phyloP scores from a whole-genome alignment of 176 grass and related monocot species.

The Musa troglodytarum region DNA sequence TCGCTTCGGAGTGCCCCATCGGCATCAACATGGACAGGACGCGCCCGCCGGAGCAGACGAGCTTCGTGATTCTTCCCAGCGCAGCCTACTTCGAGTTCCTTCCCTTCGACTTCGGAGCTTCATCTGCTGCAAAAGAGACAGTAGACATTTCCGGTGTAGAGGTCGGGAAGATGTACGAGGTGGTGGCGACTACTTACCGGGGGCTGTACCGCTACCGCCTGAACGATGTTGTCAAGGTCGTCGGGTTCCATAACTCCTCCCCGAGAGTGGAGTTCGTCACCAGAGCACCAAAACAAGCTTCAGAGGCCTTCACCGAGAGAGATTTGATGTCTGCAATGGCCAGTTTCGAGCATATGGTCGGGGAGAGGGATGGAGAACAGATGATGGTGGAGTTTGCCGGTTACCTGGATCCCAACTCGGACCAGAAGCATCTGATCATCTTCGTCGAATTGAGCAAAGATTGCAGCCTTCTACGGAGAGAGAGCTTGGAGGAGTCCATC shows the following conservation, averaged over 20 bases:
- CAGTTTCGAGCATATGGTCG: conserved; percentile 19
- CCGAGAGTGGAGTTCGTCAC: conserved; percentile 22
- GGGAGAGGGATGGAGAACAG: not conserved
- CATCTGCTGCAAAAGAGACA: not conserved
- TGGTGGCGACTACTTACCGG: conserved; percentile 26
- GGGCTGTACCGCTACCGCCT: conserved; percentile 26
- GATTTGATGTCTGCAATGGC: conserved; percentile 25
- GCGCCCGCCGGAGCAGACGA: conserved; percentile 11
- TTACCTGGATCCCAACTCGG: not conserved
- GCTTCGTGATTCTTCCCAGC: conserved; percentile 19
- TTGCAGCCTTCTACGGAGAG: conserved; percentile 10
- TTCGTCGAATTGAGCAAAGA: conserved; percentile 16
- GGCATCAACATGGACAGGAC: conserved; percentile 28
- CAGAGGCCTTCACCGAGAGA: conserved; percentile 22
- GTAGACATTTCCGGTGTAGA: conserved; percentile 30
- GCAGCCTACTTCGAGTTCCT: conserved; percentile 40
- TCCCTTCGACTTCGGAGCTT: conserved; percentile 11
- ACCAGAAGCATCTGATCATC: conserved; percentile 5
- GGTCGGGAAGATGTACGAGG: conserved; percentile 23
- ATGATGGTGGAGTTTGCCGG: conserved; percentile 27
- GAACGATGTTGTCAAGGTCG: conserved; percentile 24
- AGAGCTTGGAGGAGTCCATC: conserved; percentile 7
- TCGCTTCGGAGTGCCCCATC: conserved; percentile 24
- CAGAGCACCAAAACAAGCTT: conserved; percentile 20
- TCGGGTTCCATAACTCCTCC: conserved; percentile 27